Percentiles rank a stretch among this genome's conserved stretches.
Evolutionary conservation across 305 asterid species (phyloP).

Genomic region (Fraxinus sp.): DNA sequence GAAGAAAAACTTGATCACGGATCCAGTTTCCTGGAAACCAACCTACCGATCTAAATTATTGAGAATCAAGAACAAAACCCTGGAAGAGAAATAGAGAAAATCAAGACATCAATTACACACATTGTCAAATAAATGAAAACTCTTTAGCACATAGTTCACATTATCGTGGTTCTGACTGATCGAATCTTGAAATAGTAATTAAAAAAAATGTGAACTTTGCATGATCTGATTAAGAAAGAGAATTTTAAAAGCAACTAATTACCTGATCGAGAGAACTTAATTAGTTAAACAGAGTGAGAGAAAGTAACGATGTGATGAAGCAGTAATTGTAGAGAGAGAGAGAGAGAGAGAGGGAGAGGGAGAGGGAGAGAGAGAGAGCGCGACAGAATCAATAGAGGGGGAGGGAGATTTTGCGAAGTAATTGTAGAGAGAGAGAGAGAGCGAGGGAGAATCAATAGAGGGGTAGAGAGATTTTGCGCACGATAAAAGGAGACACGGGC

Average conservation of each 20-base stretch:
- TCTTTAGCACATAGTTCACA: neutral
- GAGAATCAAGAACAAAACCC: constrained; percentile 11
- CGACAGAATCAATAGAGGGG: no score
- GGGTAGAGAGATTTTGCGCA: neutral
- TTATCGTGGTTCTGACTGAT: constrained; percentile 9
- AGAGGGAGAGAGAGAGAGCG: no score
- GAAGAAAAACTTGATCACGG: constrained; percentile 2
- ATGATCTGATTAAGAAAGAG: constrained; percentile 26
- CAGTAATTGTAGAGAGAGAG: constrained; percentile 1
- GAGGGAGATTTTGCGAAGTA: no score
- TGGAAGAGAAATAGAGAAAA: constrained; percentile 20
- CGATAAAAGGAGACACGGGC: neutral
- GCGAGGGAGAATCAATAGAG: neutral
- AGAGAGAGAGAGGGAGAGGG: no score
- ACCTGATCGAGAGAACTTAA: constrained; percentile 26
- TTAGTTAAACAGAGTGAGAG: constrained; percentile 7
- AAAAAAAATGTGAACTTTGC: constrained; percentile 8
- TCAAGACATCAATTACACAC: constrained; percentile 22
- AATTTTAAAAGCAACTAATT: neutral
- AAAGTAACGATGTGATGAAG: constrained; percentile 1
- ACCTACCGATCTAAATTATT: constrained; percentile 37
- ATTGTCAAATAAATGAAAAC: constrained; percentile 20
- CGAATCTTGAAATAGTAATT: constrained; percentile 1
- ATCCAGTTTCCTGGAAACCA: constrained; percentile 12
- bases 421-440: no score